Percentiles rank a stretch among this genome's conserved stretches.
Evolutionary conservation across 331 rosid genomes (phyloP).

Genomic region (Pyracantha coccinea): DNA sequence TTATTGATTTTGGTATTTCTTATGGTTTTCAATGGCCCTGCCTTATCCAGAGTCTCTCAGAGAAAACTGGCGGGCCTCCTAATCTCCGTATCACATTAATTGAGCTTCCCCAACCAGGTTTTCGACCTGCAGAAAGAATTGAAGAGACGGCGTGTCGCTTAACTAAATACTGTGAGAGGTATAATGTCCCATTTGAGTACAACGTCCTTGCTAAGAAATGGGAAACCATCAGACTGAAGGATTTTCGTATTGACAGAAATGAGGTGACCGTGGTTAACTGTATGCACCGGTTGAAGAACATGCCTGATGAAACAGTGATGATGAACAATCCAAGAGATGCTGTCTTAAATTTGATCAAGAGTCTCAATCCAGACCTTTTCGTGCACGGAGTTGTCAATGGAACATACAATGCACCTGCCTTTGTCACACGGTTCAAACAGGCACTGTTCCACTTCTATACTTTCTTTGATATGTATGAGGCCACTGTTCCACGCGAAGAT

Average conservation of each 20-base stretch:
- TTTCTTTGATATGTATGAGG: slow-evolving; percentile 37
- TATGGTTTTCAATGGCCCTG: slow-evolving; percentile 34
- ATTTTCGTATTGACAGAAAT: slow-evolving; percentile 16
- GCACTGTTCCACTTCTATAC: slow-evolving; percentile 41
- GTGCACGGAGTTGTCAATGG: slow-evolving; percentile 27
- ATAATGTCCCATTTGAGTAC: slow-evolving; percentile 25
- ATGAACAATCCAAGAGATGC: slow-evolving; percentile 16
- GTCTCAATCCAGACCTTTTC: slow-evolving; percentile 22
- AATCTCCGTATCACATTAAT: slow-evolving; percentile 21
- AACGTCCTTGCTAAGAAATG: slow-evolving; percentile 24
- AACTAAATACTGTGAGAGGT: slow-evolving; percentile 31
- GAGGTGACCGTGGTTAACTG: slow-evolving; percentile 23
- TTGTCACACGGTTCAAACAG: slow-evolving; percentile 17
- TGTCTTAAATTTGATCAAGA: slow-evolving; percentile 22
- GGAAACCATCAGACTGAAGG: slow-evolving; percentile 20
- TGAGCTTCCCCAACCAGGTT: slow-evolving; percentile 27
- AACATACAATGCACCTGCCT: slow-evolving; percentile 16
- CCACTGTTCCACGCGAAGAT: slow-evolving; percentile 23
- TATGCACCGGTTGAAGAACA: slow-evolving; percentile 10
- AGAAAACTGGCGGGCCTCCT: slow-evolving; percentile 19
- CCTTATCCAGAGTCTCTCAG: slow-evolving; percentile 23
- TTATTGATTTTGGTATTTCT: slow-evolving; percentile 26
- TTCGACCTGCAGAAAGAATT: slow-evolving; percentile 22
- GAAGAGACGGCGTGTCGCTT: slow-evolving; percentile 40
- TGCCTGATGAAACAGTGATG: slow-evolving; percentile 22